phyloP scores from a whole-genome alignment of 2,329 filamentous ascomycete genomes.

The Tympanopsis confertula region DNA sequence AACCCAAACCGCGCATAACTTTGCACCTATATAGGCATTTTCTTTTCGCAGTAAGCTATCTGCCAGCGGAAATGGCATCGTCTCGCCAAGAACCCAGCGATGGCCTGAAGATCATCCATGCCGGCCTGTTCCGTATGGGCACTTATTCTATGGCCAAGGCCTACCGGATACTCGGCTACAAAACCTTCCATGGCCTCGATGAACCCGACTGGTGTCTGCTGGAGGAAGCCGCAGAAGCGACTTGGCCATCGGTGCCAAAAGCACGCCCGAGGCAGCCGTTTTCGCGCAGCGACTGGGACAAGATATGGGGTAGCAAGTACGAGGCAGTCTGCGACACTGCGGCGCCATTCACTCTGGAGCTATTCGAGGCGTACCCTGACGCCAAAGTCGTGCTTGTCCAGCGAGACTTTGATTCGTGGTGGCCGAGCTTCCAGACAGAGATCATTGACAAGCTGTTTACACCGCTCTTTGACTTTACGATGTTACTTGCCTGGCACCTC shows the following conservation, averaged over 20 bases:
- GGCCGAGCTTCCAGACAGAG: slow-evolving; percentile 5
- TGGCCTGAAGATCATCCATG: slow-evolving; percentile 4
- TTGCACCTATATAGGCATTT: no score
- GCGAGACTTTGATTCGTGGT: slow-evolving; percentile 6
- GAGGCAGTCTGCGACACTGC: slow-evolving; percentile 4
- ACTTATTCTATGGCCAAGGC: slow-evolving; percentile 5
- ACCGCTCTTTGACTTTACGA: no score
- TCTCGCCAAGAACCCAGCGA: no score
- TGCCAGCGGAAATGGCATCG: no score
- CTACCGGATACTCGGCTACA: slow-evolving; percentile 6
- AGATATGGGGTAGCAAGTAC: slow-evolving; percentile 6
- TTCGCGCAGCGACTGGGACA: slow-evolving; percentile 5
- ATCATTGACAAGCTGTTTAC: slow-evolving; percentile 2
- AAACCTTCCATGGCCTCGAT: slow-evolving; percentile 2
- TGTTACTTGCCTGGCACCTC: no score
- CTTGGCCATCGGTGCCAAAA: slow-evolving; percentile 4
- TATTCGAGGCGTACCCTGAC: no score
- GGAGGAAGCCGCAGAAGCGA: slow-evolving; percentile 6
- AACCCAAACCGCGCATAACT: no score
- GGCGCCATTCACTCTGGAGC: slow-evolving; percentile 5
- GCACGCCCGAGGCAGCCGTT: slow-evolving; percentile 1
- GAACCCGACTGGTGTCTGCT: slow-evolving; percentile 3
- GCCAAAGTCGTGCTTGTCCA: slow-evolving; percentile 8
- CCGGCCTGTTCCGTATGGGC: slow-evolving; percentile 6
- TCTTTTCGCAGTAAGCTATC: no score